Evolutionary conservation across 495 filamentous ascomycete species (phyloP), one percentile per base, ranked within the genome.

Genomic region (Aspergillus funiculosus): DNA sequence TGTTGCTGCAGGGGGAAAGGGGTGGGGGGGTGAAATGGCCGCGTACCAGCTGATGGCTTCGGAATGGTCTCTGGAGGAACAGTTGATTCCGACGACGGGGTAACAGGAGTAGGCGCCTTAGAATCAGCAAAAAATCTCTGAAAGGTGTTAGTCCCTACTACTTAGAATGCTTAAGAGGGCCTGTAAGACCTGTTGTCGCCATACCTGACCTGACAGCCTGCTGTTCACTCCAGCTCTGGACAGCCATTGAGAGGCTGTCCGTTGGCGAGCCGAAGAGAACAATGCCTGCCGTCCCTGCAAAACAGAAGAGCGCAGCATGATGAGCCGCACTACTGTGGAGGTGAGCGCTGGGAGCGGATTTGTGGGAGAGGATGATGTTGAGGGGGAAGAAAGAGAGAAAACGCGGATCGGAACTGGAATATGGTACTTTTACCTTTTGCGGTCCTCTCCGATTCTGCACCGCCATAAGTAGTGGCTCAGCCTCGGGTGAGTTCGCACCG

Each of bases 11-110:
- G 52, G 51, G 35, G 62, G 67, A 37, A 66, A 64, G 57, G 67
- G 73, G 57, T 69, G n/a, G n/a, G n/a, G n/a, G n/a, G n/a, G n/a
- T n/a, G n/a, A n/a, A n/a, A n/a, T n/a, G n/a, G n/a, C n/a, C n/a
- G 58, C 49, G 64, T 64, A 39, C 68, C 62, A 35, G 80, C 62
- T 2, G 74, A 62, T 6, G 79, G 78, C 46, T 75, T 76, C 22
- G 86, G 79, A 8, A 82, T 69, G 36, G 80, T 75, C 54, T 83
- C 73, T 34, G 79, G 67, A 20, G 78, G 68, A 35, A 87, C 76
- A 34, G 71, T 65, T n/a, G 79, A 68, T 29, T 68, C 59, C 42
- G 72, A 67, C 15, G 76, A 72, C 39, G 72, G 72, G 34, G 70
- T 57, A 20, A 52, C 67, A 31, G 69, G 71, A 2, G 71, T 71